phyloP scores from a whole-genome alignment of 148 eudicot genomes.

The Heliosperma pusillum region DNA sequence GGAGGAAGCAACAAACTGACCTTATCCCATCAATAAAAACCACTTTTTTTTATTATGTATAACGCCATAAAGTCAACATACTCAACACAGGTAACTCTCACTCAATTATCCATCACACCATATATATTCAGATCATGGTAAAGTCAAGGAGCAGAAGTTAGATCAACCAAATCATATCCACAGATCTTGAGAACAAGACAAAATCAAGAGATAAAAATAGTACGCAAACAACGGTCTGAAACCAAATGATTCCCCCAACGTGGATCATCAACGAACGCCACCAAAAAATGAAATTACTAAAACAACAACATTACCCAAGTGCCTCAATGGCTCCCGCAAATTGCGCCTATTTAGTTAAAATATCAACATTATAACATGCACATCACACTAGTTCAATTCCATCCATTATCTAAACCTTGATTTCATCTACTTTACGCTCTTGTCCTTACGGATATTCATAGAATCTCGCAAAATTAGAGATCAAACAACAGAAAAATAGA shows the following conservation, averaged over 20 bases:
- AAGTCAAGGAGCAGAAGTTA: not conserved
- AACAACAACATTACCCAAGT: too few relatives aligned
- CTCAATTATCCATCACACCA: not conserved
- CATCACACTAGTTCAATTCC: not conserved
- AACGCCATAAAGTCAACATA: too few relatives aligned
- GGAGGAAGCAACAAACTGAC: not conserved
- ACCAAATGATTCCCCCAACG: not conserved
- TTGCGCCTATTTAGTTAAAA: not conserved
- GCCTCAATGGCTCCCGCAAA: too few relatives aligned
- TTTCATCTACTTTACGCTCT: too few relatives aligned
- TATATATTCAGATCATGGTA: not conserved
- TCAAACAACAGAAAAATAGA: not conserved
- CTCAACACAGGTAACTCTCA: not conserved
- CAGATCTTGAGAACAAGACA: not conserved
- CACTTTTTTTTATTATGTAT: not conserved
- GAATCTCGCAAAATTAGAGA: not conserved
- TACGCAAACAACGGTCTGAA: not conserved
- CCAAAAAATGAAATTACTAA: not conserved
- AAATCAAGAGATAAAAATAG: not conserved
- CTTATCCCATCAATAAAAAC: not conserved
- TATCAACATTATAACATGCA: not conserved
- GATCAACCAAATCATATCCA: not conserved
- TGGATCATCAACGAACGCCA: not conserved
- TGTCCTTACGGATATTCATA: not conserved
- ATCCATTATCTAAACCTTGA: not conserved